Evolutionary conservation across 352 stramenopile genomes (phyloP).

Genomic region (Globisporangium cylindrosporum): DNA sequence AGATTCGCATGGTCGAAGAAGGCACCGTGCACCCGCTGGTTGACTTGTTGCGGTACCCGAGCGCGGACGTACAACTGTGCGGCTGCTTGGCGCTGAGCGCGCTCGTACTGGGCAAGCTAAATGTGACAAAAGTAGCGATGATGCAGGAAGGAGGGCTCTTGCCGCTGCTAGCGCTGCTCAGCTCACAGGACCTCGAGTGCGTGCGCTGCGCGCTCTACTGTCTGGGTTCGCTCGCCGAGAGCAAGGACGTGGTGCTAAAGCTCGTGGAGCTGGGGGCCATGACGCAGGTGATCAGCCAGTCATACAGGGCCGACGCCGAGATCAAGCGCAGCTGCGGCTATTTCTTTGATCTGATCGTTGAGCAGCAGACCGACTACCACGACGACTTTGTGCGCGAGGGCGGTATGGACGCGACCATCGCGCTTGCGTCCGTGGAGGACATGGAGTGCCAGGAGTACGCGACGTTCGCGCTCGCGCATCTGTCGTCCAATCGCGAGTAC

Average conservation of each 20-base stretch:
- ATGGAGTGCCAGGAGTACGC: conserved; percentile 96
- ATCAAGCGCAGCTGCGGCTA: conserved; percentile 92
- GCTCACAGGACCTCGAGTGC: conserved; percentile 87
- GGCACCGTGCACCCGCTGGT: conserved; percentile 91
- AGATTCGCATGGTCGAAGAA: conserved; percentile 90
- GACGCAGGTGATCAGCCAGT: conserved; percentile 78
- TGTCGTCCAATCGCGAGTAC: conserved; percentile 93
- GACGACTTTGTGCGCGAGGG: conserved; percentile 86
- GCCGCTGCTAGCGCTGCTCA: conserved; percentile 86
- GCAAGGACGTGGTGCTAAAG: conserved; percentile 88
- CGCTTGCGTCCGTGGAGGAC: conserved; percentile 92
- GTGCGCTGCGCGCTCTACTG: conserved; percentile 90
- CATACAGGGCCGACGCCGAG: conserved; percentile 86
- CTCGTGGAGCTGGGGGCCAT: conserved; percentile 89
- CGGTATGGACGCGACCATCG: conserved; percentile 86
- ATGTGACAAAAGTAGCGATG: conserved; percentile 84
- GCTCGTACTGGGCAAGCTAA: conserved; percentile 84
- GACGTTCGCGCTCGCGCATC: conserved; percentile 93
- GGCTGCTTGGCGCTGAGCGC: conserved; percentile 91
- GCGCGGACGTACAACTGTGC: conserved; percentile 91
- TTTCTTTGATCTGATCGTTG: conserved; percentile 86
- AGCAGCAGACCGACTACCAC: conserved; percentile 93
- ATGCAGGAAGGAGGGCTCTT: conserved; percentile 90
- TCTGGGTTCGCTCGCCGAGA: conserved; percentile 91
- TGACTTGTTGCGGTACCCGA: conserved; percentile 93